Conservation (phyloP, 176 grass and related monocot species). For the Avena insularis region DNA sequence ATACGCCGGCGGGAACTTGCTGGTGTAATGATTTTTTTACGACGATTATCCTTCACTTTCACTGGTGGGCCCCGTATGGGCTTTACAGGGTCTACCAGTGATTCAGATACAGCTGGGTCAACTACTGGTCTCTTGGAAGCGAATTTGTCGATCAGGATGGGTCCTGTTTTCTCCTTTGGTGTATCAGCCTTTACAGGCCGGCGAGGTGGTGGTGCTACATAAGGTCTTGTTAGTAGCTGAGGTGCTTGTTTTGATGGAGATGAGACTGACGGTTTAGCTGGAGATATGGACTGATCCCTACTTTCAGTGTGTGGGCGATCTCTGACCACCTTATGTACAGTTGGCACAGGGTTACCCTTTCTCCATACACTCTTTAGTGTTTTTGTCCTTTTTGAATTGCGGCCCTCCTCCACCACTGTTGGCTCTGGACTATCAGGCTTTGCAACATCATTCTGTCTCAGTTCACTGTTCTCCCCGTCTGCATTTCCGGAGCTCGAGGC, state of each 20-base stretch:
- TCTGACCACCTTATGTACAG: conserved; percentile 63
- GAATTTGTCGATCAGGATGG: conserved; percentile 92
- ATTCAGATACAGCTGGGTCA: conserved; percentile 72
- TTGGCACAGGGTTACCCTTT: conserved; percentile 82
- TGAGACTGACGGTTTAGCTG: conserved; percentile 40
- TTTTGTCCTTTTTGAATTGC: conserved; percentile 62
- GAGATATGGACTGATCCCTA: conserved; percentile 43
- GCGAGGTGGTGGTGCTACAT: conserved; percentile 55
- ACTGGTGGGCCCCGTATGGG: conserved; percentile 58
- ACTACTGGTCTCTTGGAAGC: conserved; percentile 68
- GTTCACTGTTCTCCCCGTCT: conserved; percentile 36
- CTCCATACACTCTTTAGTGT: conserved; percentile 89
- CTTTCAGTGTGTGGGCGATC: conserved; percentile 61
- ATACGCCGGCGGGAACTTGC: conserved; percentile 50
- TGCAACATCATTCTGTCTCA: conserved; percentile 48
- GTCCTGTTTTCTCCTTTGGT: conserved; percentile 74
- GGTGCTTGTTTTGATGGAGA: conserved; percentile 48
- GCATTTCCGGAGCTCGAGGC: conserved; percentile 41
- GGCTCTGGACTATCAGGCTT: conserved; percentile 41
- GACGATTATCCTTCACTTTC: conserved; percentile 72
- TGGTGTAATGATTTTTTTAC: conserved; percentile 51
- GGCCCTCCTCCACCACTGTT: conserved; percentile 38
- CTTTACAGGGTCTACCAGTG: conserved; percentile 63
- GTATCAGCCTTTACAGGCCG: conserved; percentile 48
- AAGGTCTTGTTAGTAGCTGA: conserved; percentile 59